Conservation (phyloP, 768 basidiomycete genomes). For the Rhodotorula graminis region DNA sequence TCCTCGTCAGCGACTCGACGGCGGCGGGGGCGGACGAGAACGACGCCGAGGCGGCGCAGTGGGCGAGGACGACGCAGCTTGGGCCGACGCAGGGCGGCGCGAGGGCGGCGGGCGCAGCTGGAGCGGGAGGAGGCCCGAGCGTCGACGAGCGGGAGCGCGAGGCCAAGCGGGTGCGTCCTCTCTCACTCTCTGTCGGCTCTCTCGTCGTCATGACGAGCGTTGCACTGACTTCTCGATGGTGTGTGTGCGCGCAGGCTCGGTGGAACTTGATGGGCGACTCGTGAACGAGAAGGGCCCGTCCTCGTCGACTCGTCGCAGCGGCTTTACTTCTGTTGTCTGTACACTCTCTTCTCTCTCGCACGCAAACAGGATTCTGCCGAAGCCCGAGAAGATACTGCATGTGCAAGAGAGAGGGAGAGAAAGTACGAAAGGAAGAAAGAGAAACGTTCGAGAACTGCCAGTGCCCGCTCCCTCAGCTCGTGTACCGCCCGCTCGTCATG, state of each 20-base stretch:
- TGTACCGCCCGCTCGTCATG: constrained; percentile 13
- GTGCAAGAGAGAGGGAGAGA: no score
- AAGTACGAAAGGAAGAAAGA: neutral
- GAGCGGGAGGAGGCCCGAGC: neutral
- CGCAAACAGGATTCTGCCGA: neutral
- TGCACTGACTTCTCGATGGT: no score
- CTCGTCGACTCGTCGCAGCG: neutral
- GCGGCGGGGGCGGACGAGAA: neutral
- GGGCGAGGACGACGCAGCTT: constrained; percentile 4
- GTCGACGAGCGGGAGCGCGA: neutral
- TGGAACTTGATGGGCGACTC: constrained; percentile 30
- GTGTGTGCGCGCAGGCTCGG: constrained; percentile 4
- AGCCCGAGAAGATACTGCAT: neutral
- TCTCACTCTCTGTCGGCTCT: neutral
- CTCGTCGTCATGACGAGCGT: neutral
- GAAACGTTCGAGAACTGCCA: neutral
- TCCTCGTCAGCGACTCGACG: constrained; percentile 7
- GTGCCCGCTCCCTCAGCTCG: neutral
- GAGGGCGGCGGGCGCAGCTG: neutral
- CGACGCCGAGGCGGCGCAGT: no score
- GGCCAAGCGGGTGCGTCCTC: constrained; percentile 10
- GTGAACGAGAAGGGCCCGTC: neutral
- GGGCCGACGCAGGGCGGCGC: constrained; percentile 20
- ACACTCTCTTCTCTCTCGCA: neutral
- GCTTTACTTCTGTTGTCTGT: neutral